These are phyloP conservation scores for Alternaria arbusti DNA, from an alignment of 2,329 filamentous ascomycete species.

Conservation along the genomic window DNA sequence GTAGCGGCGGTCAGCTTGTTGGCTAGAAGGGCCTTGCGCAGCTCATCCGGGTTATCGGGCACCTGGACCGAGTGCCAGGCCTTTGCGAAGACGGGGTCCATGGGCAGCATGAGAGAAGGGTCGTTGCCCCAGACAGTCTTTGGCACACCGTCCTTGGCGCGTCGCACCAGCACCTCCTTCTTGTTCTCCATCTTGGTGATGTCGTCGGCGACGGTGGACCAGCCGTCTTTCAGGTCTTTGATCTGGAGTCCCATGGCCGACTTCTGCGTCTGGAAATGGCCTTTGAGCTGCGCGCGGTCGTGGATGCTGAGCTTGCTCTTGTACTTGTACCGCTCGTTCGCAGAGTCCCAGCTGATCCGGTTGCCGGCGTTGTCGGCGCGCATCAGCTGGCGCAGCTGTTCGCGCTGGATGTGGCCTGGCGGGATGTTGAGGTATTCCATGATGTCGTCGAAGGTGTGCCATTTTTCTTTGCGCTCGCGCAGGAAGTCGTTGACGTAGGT, in stretches of 20 bases:
- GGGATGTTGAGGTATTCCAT: slow-evolving; percentile 80
- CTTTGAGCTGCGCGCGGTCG: slow-evolving; percentile 76
- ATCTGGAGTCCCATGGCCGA: slow-evolving; percentile 83
- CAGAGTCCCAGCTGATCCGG: slow-evolving; percentile 64
- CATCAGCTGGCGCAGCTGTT: slow-evolving; percentile 69
- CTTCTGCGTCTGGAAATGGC: slow-evolving; percentile 79
- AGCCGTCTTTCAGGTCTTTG: slow-evolving; percentile 94
- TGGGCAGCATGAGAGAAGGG: slow-evolving; percentile 72
- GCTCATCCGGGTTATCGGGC: slow-evolving; percentile 72
- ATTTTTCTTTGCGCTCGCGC: slow-evolving; percentile 64
- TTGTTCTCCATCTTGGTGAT: slow-evolving; percentile 79
- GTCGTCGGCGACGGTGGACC: slow-evolving; percentile 81
- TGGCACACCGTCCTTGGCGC: slow-evolving; percentile 88
- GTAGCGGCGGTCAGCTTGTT: slow-evolving; percentile 85
- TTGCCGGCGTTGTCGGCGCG: slow-evolving; percentile 63
- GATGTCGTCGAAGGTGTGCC: slow-evolving; percentile 76
- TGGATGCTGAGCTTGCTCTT: slow-evolving; percentile 84
- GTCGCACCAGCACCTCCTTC: slow-evolving; percentile 81
- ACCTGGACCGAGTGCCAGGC: slow-evolving; percentile 85
- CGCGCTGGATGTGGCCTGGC: slow-evolving; percentile 63
- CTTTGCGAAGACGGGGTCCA: slow-evolving; percentile 81
- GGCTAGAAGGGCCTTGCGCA: slow-evolving; percentile 76
- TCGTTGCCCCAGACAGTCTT: slow-evolving; percentile 87
- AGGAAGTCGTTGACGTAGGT: slow-evolving; percentile 76
- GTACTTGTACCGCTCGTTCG: slow-evolving; percentile 78